Conservation (phyloP, 2,329 filamentous ascomycete species). For the Lojkania enalia region DNA sequence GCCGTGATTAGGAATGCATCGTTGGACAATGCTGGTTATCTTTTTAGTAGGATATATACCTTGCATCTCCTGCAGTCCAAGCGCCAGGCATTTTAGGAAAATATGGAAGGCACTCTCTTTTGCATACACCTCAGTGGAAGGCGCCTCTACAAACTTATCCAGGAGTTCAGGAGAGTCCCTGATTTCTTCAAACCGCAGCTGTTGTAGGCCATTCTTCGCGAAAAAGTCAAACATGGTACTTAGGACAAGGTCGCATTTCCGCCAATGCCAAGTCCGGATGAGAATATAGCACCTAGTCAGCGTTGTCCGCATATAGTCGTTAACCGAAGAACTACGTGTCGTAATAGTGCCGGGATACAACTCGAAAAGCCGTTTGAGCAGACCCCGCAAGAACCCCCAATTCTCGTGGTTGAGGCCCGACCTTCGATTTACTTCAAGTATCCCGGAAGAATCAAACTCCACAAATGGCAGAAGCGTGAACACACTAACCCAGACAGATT, state of each 20-base stretch:
- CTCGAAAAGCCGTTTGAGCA: slow-evolving; percentile 54
- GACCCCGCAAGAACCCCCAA: slow-evolving; percentile 53
- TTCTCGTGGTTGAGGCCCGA: slow-evolving; percentile 49
- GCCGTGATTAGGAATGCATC: slow-evolving; percentile 63
- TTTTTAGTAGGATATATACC: slow-evolving; percentile 55
- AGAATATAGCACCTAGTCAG: slow-evolving; percentile 59
- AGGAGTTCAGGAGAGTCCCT: slow-evolving; percentile 59
- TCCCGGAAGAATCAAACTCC: slow-evolving; percentile 56
- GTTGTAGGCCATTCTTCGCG: slow-evolving; percentile 55
- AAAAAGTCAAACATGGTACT: slow-evolving; percentile 63
- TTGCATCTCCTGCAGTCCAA: slow-evolving; percentile 54
- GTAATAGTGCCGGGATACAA: slow-evolving; percentile 50
- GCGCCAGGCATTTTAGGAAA: slow-evolving; percentile 60
- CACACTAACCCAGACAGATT: slow-evolving; percentile 48
- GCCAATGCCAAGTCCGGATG: slow-evolving; percentile 61
- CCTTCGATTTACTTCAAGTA: slow-evolving; percentile 47
- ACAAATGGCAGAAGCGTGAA: slow-evolving; percentile 58
- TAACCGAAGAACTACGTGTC: slow-evolving; percentile 50
- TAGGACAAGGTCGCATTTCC: slow-evolving; percentile 57
- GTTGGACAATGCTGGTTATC: slow-evolving; percentile 59
- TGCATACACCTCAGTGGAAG: slow-evolving; percentile 48
- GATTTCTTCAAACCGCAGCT: slow-evolving; percentile 56
- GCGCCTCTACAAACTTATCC: slow-evolving; percentile 51
- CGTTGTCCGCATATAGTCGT: slow-evolving; percentile 57
- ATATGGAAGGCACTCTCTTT: slow-evolving; percentile 62